phyloP scores from a whole-genome alignment of 208 protist species.

The Angomonas desouzai region DNA sequence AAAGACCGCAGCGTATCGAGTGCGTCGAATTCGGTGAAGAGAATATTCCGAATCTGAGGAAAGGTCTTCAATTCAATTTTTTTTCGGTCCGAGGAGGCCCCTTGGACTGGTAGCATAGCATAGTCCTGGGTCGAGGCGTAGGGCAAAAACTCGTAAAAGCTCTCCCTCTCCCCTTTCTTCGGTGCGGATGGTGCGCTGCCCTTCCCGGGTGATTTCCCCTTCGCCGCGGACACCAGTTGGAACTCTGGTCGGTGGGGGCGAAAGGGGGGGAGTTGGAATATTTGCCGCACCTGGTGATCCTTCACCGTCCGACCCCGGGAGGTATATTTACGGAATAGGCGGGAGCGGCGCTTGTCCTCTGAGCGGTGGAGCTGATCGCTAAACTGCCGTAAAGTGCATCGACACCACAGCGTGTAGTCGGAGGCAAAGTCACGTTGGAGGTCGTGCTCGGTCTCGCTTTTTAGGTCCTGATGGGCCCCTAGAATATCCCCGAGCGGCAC shows the following conservation, averaged over 20 bases:
- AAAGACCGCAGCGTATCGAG: constrained; percentile 47
- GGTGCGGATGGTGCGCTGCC: background rate
- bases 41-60: constrained; percentile 57
- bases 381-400: constrained; percentile 43
- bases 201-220: background rate
- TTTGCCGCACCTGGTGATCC: constrained; percentile 26
- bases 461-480: constrained; percentile 49
- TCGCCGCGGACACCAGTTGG: background rate
- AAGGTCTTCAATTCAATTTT: constrained; percentile 47
- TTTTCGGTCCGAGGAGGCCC: background rate
- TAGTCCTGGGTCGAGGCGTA: constrained; percentile 64
- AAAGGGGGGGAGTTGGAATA: constrained; percentile 38
- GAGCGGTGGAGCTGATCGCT: constrained; percentile 21
- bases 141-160: constrained; percentile 48
- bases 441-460: constrained; percentile 18
- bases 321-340: constrained; percentile 24
- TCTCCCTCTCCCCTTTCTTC: background rate
- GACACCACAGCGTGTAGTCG: constrained; percentile 73
- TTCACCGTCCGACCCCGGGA: constrained; percentile 30
- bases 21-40: constrained; percentile 65
- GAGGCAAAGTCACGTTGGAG: constrained; percentile 74
- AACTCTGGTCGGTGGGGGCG: constrained; percentile 18
- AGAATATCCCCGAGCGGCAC: constrained; percentile 55
- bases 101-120: constrained; percentile 57
- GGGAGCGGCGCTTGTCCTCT: constrained; percentile 14